Percentiles rank a stretch among this genome's conserved stretches.
Conservation (phyloP, 345 rosid species). For the Populus davidiana region DNA sequence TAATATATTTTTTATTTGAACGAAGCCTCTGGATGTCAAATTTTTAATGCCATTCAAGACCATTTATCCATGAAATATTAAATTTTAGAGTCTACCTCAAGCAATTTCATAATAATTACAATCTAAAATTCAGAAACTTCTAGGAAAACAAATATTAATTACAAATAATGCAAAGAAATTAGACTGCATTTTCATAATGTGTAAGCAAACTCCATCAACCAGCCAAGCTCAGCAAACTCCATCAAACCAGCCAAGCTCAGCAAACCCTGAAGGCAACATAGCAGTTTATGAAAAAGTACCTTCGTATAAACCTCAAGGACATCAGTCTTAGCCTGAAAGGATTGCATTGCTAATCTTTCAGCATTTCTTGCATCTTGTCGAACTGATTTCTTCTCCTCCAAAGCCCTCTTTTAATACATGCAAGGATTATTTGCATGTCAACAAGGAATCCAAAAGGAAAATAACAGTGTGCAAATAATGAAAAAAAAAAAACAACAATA, state of each 20-base stretch:
- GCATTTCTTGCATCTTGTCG: slow-evolving; percentile 68
- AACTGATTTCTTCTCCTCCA: slow-evolving; percentile 74
- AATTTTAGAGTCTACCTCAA: too few relatives aligned
- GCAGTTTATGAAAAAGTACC: slow-evolving; percentile 41
- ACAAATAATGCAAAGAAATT: background rate
- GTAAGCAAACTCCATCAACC: background rate
- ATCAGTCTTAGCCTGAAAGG: slow-evolving; percentile 68
- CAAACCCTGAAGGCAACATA: background rate
- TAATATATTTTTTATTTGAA: too few relatives aligned
- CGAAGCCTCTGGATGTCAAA: too few relatives aligned
- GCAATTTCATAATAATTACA: too few relatives aligned
- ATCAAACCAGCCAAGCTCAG: background rate
- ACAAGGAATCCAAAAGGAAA: background rate
- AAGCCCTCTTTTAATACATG: slow-evolving; percentile 47
- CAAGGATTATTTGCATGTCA: slow-evolving; percentile 4
- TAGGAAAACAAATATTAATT: background rate
- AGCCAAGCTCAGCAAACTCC: background rate
- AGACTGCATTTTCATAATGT: background rate
- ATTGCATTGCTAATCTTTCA: slow-evolving; percentile 61
- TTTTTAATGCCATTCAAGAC: too few relatives aligned
- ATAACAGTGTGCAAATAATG: background rate
- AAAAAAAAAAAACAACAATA: background rate
- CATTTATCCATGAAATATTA: too few relatives aligned
- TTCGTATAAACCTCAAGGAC: slow-evolving; percentile 64
- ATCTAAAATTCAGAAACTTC: background rate